Percentiles rank a stretch among this genome's conserved stretches.
These are phyloP conservation scores for Canavalia gladiata DNA, from an alignment of 306 rosid species.

Conservation along the genomic window DNA sequence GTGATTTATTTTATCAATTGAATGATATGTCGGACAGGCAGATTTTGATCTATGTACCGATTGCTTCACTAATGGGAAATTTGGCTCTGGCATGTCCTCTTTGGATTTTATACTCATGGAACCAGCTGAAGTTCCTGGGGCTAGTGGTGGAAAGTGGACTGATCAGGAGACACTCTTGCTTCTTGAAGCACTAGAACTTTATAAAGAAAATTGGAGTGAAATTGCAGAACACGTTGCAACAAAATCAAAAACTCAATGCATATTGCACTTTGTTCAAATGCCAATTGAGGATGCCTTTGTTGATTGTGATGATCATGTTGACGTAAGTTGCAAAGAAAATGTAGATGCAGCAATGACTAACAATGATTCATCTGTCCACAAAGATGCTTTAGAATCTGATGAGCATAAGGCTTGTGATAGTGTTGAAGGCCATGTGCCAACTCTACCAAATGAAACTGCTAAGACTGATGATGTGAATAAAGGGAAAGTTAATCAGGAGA, in stretches of 20 bases:
- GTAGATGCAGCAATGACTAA: constrained; percentile 56
- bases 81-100: constrained; percentile 76
- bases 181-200: constrained; percentile 85
- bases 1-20: constrained; percentile 39
- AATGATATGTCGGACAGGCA: constrained; percentile 67
- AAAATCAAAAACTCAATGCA: constrained; percentile 86
- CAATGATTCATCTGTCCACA: constrained; percentile 56
- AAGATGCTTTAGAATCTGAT: constrained; percentile 57
- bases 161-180: constrained; percentile 91
- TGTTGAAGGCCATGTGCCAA: constrained; percentile 53
- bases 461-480: constrained; percentile 58
- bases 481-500: constrained; percentile 51
- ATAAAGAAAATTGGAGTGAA: constrained; percentile 87
- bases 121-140: constrained; percentile 75
- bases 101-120: constrained; percentile 85
- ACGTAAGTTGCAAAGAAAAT: constrained; percentile 59
- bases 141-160: constrained; percentile 87
- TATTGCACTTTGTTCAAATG: constrained; percentile 87
- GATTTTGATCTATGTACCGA: constrained; percentile 81
- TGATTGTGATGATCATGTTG: constrained; percentile 58
- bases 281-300: constrained; percentile 81
- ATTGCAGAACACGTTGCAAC: constrained; percentile 91
- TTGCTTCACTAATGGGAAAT: constrained; percentile 80
- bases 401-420: constrained; percentile 53
- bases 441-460: constrained; percentile 53